Conservation (phyloP, 2,329 filamentous ascomycete genomes). For the Neonectria ditissima region DNA sequence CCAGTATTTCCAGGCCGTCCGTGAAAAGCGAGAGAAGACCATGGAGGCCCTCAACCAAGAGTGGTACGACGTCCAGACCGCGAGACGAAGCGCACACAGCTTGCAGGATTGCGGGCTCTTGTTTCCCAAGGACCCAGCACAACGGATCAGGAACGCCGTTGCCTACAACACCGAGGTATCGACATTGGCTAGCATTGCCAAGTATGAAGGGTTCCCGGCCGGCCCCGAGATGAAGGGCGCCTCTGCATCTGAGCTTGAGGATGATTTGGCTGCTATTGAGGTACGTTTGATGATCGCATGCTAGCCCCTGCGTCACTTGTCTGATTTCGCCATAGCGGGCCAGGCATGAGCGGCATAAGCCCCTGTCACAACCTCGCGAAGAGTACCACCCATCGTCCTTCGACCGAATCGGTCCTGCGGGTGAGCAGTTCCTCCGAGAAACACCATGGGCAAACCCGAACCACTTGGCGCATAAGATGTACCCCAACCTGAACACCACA, state of each 20-base stretch:
- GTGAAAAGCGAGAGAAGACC: slow-evolving; percentile 83
- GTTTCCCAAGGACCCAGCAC: slow-evolving; percentile 80
- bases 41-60: slow-evolving; percentile 86
- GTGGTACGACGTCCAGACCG: slow-evolving; percentile 93
- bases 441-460: slow-evolving; percentile 95
- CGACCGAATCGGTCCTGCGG: slow-evolving; percentile 71
- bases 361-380: slow-evolving; percentile 56
- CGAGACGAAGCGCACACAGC: slow-evolving; percentile 83
- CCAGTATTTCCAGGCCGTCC: slow-evolving; percentile 88
- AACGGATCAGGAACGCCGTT: slow-evolving; percentile 85
- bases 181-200: slow-evolving; percentile 88
- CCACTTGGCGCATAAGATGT: slow-evolving; percentile 73
- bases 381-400: slow-evolving; percentile 63
- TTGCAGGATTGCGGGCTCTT: slow-evolving; percentile 85
- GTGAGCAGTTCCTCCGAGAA: slow-evolving; percentile 88
- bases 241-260: slow-evolving; percentile 79
- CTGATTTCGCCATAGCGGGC: slow-evolving; percentile 48
- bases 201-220: slow-evolving; percentile 95
- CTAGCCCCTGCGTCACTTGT: slow-evolving; percentile 34
- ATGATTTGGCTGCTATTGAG: slow-evolving; percentile 89
- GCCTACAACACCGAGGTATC: slow-evolving; percentile 97
- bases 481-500: slow-evolving; percentile 47
- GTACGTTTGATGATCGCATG: slow-evolving; percentile 59
- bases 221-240: slow-evolving; percentile 86
- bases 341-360: slow-evolving; percentile 51